phyloP scores from a whole-genome alignment of 371 early-diverging fungal genomes.

The Rhizopus delemar region DNA sequence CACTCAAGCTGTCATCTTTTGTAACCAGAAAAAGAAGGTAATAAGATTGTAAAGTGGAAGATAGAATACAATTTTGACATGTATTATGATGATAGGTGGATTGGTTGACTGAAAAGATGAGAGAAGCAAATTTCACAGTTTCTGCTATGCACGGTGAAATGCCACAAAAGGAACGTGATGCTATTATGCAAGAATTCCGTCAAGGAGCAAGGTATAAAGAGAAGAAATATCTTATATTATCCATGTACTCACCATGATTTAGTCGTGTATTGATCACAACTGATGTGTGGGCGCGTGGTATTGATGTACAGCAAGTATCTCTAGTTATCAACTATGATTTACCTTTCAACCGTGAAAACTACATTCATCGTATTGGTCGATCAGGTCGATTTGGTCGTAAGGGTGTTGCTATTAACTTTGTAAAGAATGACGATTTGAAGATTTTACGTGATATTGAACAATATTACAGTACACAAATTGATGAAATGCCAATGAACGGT shows the following conservation, averaged over 20 bases:
- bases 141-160: slow-evolving; percentile 99
- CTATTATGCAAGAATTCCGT: slow-evolving; percentile 92
- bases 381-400: slow-evolving; percentile 97
- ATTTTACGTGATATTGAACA: slow-evolving; percentile 90
- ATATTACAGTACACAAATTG: slow-evolving; percentile 94
- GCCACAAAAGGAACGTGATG: slow-evolving; percentile 89
- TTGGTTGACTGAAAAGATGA: slow-evolving; percentile 95
- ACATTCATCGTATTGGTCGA: slow-evolving; percentile 97
- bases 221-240: background rate
- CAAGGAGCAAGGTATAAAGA: slow-evolving; percentile 64
- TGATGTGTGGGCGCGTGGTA: slow-evolving; percentile 96
- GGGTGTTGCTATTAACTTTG: slow-evolving; percentile 98
- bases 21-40: slow-evolving; percentile 97
- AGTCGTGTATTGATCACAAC: slow-evolving; percentile 94
- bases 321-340: slow-evolving; percentile 94
- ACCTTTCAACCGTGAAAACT: slow-evolving; percentile 91
- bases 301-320: slow-evolving; percentile 97
- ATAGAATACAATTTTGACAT: background rate
- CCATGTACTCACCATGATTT: slow-evolving; percentile 9
- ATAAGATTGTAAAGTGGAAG: background rate
- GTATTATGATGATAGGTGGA: slow-evolving; percentile 67
- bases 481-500: slow-evolving; percentile 93
- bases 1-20: slow-evolving; percentile 99
- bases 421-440: slow-evolving; percentile 85
- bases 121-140: slow-evolving; percentile 93